Conservation (phyloP, 2,329 filamentous ascomycete species). For the Cladosporium velox region DNA sequence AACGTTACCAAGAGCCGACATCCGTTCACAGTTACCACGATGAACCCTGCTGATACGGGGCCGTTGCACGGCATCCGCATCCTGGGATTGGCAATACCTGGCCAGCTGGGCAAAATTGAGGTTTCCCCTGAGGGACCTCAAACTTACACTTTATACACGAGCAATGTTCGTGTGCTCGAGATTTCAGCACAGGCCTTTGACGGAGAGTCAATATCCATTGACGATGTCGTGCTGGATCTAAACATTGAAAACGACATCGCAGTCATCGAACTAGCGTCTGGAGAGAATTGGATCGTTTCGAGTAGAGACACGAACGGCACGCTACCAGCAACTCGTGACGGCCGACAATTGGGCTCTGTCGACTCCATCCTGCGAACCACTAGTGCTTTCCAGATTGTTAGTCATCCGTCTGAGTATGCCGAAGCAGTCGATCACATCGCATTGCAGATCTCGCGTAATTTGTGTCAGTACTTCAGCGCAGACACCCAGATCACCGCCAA, state of each 20-base stretch:
- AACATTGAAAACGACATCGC: not conserved
- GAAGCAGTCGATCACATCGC: constrained; percentile 43
- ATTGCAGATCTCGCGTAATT: constrained; percentile 54
- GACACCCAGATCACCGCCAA: constrained; percentile 47
- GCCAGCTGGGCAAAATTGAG: constrained; percentile 52
- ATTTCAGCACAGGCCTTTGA: constrained; percentile 25
- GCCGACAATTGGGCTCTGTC: constrained; percentile 55
- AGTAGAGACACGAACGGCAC: too few relatives aligned
- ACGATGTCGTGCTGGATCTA: constrained; percentile 16
- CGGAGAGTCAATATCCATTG: constrained; percentile 26
- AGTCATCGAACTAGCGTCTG: not conserved
- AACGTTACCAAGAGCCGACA: constrained; percentile 26
- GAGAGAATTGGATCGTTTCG: not conserved
- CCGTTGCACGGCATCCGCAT: constrained; percentile 55
- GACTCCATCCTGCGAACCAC: constrained; percentile 55
- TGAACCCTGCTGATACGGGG: constrained; percentile 55
- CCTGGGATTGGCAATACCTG: constrained; percentile 52
- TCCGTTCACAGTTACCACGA: constrained; percentile 53
- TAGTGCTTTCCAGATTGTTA: constrained; percentile 48
- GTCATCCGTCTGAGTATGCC: constrained; percentile 26
- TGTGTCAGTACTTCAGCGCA: constrained; percentile 60
- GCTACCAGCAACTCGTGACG: constrained; percentile 23
- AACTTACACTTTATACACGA: constrained; percentile 44
- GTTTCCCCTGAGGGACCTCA: constrained; percentile 37
- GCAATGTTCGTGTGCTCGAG: constrained; percentile 43